Percentiles rank a stretch among this genome's conserved stretches.
Conservation (phyloP, 441 rosid species). For the Arabidopsis hybrid region DNA sequence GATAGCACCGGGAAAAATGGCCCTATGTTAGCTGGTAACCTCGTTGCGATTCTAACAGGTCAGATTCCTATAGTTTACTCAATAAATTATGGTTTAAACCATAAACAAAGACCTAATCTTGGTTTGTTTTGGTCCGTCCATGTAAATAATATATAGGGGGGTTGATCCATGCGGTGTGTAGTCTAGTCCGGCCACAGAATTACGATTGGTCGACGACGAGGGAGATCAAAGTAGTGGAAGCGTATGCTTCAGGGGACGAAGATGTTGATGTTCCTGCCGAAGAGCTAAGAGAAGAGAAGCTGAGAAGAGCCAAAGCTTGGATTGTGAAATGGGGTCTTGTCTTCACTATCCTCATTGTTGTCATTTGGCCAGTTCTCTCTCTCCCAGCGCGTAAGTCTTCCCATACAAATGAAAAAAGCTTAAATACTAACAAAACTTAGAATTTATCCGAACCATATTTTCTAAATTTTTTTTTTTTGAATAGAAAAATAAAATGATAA, state of each 20-base stretch:
- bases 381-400: no score
- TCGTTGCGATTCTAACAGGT: constrained; percentile 69
- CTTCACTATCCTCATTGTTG: constrained; percentile 70
- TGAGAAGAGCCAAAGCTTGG: constrained; percentile 77
- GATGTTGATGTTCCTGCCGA: constrained; percentile 56
- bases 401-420: no score
- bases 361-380: constrained; percentile 60
- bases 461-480: not conserved
- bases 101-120: no score
- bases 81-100: not conserved
- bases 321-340: constrained; percentile 87
- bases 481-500: not conserved
- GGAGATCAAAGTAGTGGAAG: constrained; percentile 83
- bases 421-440: no score
- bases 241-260: constrained; percentile 53
- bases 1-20: constrained; percentile 83
- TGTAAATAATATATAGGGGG: constrained; percentile 55
- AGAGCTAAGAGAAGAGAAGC: constrained; percentile 82
- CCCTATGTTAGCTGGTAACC: constrained; percentile 90
- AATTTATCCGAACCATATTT: no score
- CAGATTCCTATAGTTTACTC: not conserved
- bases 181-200: constrained; percentile 74
- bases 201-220: constrained; percentile 87
- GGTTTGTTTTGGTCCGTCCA: constrained; percentile 8
- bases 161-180: constrained; percentile 71